phyloP scores from a whole-genome alignment of 2,329 filamentous ascomycete genomes.

The Raffaelea arxii region DNA sequence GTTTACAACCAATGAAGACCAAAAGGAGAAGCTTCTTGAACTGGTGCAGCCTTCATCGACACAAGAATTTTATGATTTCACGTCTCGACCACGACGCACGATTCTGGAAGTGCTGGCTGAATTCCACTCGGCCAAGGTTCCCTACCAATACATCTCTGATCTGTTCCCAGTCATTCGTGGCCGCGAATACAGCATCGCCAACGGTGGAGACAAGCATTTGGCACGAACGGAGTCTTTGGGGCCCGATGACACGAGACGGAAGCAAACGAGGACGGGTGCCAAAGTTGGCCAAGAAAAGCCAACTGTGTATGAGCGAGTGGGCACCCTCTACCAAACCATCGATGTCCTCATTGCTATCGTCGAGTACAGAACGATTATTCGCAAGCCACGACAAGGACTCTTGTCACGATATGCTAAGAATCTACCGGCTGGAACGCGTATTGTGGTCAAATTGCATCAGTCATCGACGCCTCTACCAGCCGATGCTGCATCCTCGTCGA shows the following conservation, averaged over 20 bases:
- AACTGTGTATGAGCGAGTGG: too few relatives aligned
- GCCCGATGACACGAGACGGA: too few relatives aligned
- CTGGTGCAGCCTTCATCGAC: slow-evolving; percentile 71
- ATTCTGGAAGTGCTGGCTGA: slow-evolving; percentile 90
- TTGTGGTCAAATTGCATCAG: slow-evolving; percentile 46
- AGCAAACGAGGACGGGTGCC: too few relatives aligned
- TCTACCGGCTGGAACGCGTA: slow-evolving; percentile 47
- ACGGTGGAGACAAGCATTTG: slow-evolving; percentile 40
- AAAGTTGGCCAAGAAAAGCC: too few relatives aligned
- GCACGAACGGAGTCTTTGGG: too few relatives aligned
- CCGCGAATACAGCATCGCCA: slow-evolving; percentile 90
- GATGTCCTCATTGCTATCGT: slow-evolving; percentile 81
- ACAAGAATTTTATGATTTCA: slow-evolving; percentile 94
- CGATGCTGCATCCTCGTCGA: slow-evolving; percentile 34
- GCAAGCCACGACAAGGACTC: slow-evolving; percentile 73
- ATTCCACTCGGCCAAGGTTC: slow-evolving; percentile 75
- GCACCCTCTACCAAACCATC: too few relatives aligned
- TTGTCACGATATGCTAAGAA: slow-evolving; percentile 78
- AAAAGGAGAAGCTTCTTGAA: slow-evolving; percentile 74
- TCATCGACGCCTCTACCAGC: slow-evolving; percentile 40
- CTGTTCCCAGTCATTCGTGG: slow-evolving; percentile 75
- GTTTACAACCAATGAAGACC: slow-evolving; percentile 61
- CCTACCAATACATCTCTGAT: slow-evolving; percentile 60
- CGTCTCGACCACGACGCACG: slow-evolving; percentile 77
- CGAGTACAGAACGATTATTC: slow-evolving; percentile 81